Evolutionary conservation across 140 eudicot genomes (phyloP).

Genomic region (Flaveria floridana): DNA sequence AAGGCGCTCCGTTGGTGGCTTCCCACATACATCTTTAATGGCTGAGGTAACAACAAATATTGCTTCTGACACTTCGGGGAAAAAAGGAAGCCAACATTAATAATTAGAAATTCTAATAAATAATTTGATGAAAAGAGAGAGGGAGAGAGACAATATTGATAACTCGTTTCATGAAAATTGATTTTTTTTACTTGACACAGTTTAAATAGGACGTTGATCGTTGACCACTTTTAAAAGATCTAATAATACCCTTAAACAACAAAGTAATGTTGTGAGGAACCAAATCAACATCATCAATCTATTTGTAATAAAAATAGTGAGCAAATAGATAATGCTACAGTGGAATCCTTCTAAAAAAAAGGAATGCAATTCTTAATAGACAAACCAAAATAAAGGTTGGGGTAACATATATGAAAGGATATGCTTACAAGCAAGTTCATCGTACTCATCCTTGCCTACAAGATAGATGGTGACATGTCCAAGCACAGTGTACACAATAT

Average conservation of each 20-base stretch:
- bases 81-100: slow-evolving; percentile 20
- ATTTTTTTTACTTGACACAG: neutral
- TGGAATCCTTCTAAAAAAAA: neutral
- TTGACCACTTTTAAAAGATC: slow-evolving; percentile 18
- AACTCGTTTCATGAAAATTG: slow-evolving; percentile 4
- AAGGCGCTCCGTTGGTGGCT: slow-evolving; percentile 91
- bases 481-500: slow-evolving; percentile 86
- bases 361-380: neutral
- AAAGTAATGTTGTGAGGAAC: neutral
- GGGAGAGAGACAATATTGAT: neutral
- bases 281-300: neutral
- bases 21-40: slow-evolving; percentile 94
- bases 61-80: slow-evolving; percentile 73
- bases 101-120: neutral
- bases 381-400: neutral
- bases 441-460: slow-evolving; percentile 98
- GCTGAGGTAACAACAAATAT: slow-evolving; percentile 86
- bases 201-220: neutral
- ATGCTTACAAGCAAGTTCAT: slow-evolving; percentile 93
- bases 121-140: neutral
- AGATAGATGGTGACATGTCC: slow-evolving; percentile 86
- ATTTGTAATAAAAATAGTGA: neutral
- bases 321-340: neutral
- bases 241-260: neutral
- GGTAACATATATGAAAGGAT: neutral